phyloP scores from a whole-genome alignment of 257 asterid species.

The Paulownia fortunei region DNA sequence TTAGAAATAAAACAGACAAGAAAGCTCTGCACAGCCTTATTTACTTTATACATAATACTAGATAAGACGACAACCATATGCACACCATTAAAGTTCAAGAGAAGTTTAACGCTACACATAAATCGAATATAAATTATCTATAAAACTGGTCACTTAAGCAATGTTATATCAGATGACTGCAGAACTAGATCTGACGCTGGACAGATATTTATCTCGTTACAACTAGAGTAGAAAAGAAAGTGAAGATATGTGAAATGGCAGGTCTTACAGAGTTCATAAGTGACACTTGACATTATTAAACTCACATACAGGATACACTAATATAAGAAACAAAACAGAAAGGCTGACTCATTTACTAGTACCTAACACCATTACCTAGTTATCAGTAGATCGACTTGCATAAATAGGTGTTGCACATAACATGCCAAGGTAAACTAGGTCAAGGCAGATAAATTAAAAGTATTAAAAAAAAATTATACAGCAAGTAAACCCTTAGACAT shows the following conservation, averaged over 20 bases:
- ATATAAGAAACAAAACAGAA: background rate
- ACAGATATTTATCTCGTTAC: background rate
- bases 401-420: background rate
- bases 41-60: background rate
- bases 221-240: background rate
- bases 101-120: background rate
- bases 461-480: too few species aligned
- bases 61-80: background rate
- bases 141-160: background rate
- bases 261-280: background rate
- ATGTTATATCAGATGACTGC: background rate
- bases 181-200: conserved; percentile 1
- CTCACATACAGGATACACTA: background rate
- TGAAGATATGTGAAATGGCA: background rate
- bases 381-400: background rate
- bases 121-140: background rate
- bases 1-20: background rate
- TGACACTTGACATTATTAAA: background rate
- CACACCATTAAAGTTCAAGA: background rate
- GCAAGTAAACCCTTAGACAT: background rate
- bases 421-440: background rate
- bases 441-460: background rate
- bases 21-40: background rate
- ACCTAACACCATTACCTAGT: background rate
- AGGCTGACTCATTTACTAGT: background rate